Base-by-base conservation (phyloP, 495 filamentous ascomycete genomes). In the Articulospora tetracladia region DNA sequence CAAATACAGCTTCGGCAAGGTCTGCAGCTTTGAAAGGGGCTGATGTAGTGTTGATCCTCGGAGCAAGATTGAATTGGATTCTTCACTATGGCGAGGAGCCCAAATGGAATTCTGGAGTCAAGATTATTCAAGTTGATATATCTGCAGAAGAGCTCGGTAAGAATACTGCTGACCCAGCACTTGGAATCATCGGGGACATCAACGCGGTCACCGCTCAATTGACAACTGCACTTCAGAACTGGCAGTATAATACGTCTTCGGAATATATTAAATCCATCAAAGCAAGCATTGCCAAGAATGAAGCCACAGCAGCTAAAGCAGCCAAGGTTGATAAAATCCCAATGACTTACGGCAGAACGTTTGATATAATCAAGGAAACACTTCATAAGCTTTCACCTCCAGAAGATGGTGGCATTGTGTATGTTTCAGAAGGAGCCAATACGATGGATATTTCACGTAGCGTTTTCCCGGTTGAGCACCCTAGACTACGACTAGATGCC, bases 391-490 rank as follows among this genome's bases (percentile, higher is more conserved):
- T 73, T 8, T 63, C 72, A 78, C 34, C 75, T 6, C 68, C 71
- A 0, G 71, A 77, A 20, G 70, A 77, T 8, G 83, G 83, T 11
- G 68, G 72, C 55, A 76, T 86, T 25, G 79, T 87, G 19, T 86
- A 86, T 60, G 72, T 87, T 55, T 86, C 83, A 1, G 85, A 88
- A 72, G 85, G 85, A 47, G 83, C 84, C 24, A 87, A 87, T 69
- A 85, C 84, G 17, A 86, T 87, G 85, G 83, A 86, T 63, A 86
- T 87, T 44, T 82, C 80, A 2, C 79, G 84, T n/a, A 77, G 76
- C 24, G 76, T 81, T 60, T 86, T 88, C 70, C 74, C 77, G 0
- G 73, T 87, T 12, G 70, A 80, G 19, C 72, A 83, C 53, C 85
- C 85, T 7, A 78, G 85, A 28, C 77, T 82, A 2, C 78, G 84